Conservation (phyloP, 176 grass and related monocot genomes). For the Chrysopogon serrulatus region DNA sequence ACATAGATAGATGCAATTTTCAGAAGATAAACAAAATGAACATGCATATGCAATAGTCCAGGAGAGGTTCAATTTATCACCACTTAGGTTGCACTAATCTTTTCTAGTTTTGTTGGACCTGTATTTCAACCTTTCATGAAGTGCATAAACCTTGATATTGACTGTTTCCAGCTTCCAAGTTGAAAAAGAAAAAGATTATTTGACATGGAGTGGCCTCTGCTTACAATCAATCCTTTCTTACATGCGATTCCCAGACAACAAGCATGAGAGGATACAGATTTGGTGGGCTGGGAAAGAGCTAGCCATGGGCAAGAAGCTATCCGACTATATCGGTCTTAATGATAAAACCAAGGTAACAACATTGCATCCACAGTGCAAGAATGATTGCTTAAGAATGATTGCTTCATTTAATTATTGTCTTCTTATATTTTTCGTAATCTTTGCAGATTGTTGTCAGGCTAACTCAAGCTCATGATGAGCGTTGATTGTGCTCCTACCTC, state of each 20-base stretch:
- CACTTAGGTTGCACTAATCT: not conserved
- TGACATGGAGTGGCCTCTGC: not conserved
- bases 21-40: not conserved
- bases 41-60: not conserved
- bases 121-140: not conserved
- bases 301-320: constrained; percentile 38
- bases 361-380: not conserved
- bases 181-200: not conserved
- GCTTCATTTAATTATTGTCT: not conserved
- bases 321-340: constrained; percentile 57
- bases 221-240: not conserved
- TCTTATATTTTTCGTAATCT: not conserved
- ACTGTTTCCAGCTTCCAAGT: not conserved
- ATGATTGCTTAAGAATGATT: not conserved
- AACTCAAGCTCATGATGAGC: not conserved
- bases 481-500: not conserved
- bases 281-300: constrained; percentile 68
- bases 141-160: not conserved
- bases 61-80: not conserved
- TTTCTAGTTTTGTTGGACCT: not conserved
- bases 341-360: constrained; percentile 67
- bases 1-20: not conserved
- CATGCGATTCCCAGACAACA: constrained; percentile 4
- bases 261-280: constrained; percentile 27
- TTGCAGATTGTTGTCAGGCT: constrained; percentile 49